phyloP scores from a whole-genome alignment of 495 filamentous ascomycete species.

The Letharia columbiana region DNA sequence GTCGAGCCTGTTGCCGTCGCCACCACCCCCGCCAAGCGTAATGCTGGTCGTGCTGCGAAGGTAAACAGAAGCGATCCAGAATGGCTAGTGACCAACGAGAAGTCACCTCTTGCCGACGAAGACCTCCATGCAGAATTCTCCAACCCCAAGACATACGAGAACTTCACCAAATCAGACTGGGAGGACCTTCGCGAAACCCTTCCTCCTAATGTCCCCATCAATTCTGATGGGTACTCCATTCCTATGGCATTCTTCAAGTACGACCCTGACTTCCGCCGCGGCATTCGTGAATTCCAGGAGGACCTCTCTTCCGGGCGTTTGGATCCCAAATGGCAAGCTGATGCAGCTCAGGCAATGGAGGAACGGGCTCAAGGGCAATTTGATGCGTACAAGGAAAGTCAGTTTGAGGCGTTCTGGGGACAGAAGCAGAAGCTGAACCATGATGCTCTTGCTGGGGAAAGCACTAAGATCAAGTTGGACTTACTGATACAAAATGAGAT shows the following conservation, averaged over 20 bases:
- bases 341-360: conserved; percentile 54
- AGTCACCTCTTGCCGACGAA: conserved; percentile 44
- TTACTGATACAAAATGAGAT: conserved; percentile 39
- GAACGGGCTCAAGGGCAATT: conserved; percentile 59
- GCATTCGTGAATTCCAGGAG: conserved; percentile 46
- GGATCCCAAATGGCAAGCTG: conserved; percentile 55
- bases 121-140: conserved; percentile 52
- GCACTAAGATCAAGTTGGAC: conserved; percentile 40
- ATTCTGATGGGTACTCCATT: conserved; percentile 32
- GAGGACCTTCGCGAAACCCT: conserved; percentile 47
- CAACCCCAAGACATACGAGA: conserved; percentile 48
- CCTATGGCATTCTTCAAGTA: conserved; percentile 42
- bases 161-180: conserved; percentile 48
- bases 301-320: conserved; percentile 55
- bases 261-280: conserved; percentile 43
- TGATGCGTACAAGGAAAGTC: conserved; percentile 55
- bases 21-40: conserved; percentile 15
- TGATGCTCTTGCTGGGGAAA: conserved; percentile 39
- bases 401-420: conserved; percentile 65
- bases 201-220: conserved; percentile 41
- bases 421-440: conserved; percentile 46
- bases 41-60: conserved; percentile 13
- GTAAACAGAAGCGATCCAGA: conserved; percentile 40
- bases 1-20: conserved; percentile 5
- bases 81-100: conserved; percentile 46